Conservation (phyloP, 441 rosid genomes). For the Croton laevigatus region DNA sequence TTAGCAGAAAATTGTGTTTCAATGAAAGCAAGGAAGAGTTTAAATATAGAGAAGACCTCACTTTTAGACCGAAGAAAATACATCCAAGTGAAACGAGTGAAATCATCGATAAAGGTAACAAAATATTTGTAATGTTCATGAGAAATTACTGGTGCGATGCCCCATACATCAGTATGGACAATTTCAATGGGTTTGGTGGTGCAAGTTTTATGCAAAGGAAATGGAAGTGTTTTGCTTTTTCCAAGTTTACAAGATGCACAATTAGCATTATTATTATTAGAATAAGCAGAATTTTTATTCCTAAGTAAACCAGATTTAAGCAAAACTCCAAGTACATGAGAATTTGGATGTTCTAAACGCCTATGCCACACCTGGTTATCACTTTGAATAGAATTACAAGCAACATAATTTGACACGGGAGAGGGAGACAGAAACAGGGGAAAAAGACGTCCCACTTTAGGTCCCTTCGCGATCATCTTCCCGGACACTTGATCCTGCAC, state of each 20-base stretch:
- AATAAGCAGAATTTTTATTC: background rate
- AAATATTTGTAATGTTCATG: background rate
- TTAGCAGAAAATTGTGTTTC: background rate
- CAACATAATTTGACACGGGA: too few relatives aligned
- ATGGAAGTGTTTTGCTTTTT: background rate
- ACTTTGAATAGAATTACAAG: too few relatives aligned
- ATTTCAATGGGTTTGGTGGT: too few relatives aligned
- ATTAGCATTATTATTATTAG: too few relatives aligned
- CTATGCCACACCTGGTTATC: background rate
- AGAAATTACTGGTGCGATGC: background rate
- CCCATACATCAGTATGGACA: conserved; percentile 5
- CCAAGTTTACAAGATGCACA: background rate
- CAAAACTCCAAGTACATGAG: background rate
- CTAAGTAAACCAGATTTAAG: background rate
- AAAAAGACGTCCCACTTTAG: background rate
- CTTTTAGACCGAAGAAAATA: background rate
- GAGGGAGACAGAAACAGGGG: rapidly evolving
- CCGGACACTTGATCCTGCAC: background rate
- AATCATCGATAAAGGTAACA: background rate
- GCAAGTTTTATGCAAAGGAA: background rate
- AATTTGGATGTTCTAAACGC: background rate
- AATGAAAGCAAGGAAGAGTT: background rate
- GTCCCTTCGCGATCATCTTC: background rate
- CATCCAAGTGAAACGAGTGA: background rate
- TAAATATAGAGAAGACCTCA: background rate